phyloP scores from a whole-genome alignment of 768 basidiomycete genomes.

The Krasilnikovozyma curviuscula region DNA sequence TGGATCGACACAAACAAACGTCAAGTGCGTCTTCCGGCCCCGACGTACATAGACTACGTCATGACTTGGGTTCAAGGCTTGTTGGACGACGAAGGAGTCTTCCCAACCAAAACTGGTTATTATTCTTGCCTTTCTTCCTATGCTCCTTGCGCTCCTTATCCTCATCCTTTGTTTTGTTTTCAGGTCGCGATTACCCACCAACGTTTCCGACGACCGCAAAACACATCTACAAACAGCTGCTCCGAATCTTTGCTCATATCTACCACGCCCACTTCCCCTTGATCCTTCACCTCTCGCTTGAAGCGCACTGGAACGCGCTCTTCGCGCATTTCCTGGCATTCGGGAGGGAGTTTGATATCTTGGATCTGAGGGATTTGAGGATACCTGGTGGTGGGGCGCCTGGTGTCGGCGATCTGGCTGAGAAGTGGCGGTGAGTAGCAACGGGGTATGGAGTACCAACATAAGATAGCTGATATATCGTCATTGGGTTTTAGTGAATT shows the following conservation, averaged over 20 bases:
- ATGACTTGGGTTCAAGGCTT: constrained; percentile 93
- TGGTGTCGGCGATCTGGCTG: constrained; percentile 8
- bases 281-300: constrained; percentile 77
- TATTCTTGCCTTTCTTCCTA: background rate
- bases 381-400: constrained; percentile 21
- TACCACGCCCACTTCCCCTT: constrained; percentile 78
- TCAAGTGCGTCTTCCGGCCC: constrained; percentile 68
- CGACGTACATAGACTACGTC: constrained; percentile 93
- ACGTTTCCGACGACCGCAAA: constrained; percentile 73
- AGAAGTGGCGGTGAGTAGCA: too few species aligned
- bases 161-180: constrained; percentile 3
- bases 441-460: too few species aligned
- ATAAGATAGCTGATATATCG: too few species aligned
- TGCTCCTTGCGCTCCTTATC: background rate
- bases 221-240: constrained; percentile 87
- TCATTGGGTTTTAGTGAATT: too few species aligned
- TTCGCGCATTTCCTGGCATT: constrained; percentile 97
- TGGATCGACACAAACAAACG: constrained; percentile 89
- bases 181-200: constrained; percentile 70
- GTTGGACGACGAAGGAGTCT: constrained; percentile 78
- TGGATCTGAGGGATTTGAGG: constrained; percentile 72
- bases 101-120: constrained; percentile 87
- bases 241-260: constrained; percentile 91
- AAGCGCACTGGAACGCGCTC: constrained; percentile 80
- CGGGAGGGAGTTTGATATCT: constrained; percentile 74